phyloP scores from a whole-genome alignment of 1,284 basidiomycete genomes.

The Exobasidium cylindrosporum region DNA sequence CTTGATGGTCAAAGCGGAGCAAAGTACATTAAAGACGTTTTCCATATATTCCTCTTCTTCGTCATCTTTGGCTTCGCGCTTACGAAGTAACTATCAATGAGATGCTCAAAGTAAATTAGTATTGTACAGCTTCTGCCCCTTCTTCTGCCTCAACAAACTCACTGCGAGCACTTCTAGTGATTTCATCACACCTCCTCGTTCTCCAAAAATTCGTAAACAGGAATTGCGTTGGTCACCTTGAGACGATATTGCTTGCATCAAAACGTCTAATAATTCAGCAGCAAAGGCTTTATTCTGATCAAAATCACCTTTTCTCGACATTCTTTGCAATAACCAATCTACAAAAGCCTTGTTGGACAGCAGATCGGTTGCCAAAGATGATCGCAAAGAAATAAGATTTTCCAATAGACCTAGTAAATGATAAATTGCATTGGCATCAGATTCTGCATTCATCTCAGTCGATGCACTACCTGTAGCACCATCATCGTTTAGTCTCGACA shows the following conservation, averaged over 20 bases:
- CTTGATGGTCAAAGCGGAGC: slow-evolving; percentile 66
- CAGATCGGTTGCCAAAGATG: slow-evolving; percentile 65
- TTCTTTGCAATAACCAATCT: slow-evolving; percentile 72
- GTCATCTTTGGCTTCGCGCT: slow-evolving; percentile 72
- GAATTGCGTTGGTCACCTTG: slow-evolving; percentile 25
- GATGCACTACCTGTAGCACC: slow-evolving; percentile 12
- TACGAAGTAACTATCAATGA: slow-evolving; percentile 58
- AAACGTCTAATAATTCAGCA: slow-evolving; percentile 71
- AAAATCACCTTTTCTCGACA: slow-evolving; percentile 61
- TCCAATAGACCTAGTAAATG: slow-evolving; percentile 72
- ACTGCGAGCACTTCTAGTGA: slow-evolving; percentile 78
- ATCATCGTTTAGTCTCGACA: slow-evolving; percentile 56
- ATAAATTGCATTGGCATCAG: slow-evolving; percentile 42
- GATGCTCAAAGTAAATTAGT: neutral
- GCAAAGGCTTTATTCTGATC: slow-evolving; percentile 57
- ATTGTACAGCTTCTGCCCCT: neutral
- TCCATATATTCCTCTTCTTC: slow-evolving; percentile 98
- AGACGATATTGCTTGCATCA: slow-evolving; percentile 59
- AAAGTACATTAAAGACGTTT: slow-evolving; percentile 85
- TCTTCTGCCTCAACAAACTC: too few species aligned
- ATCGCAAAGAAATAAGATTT: slow-evolving; percentile 81
- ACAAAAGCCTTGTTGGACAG: slow-evolving; percentile 72
- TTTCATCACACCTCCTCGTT: slow-evolving; percentile 74
- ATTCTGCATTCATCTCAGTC: slow-evolving; percentile 25
- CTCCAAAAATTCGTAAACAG: slow-evolving; percentile 17